Evolutionary conservation across 805 yeast species (phyloP), one percentile per base, ranked within the genome.

Genomic region (Scheffersomyces lignosus): DNA sequence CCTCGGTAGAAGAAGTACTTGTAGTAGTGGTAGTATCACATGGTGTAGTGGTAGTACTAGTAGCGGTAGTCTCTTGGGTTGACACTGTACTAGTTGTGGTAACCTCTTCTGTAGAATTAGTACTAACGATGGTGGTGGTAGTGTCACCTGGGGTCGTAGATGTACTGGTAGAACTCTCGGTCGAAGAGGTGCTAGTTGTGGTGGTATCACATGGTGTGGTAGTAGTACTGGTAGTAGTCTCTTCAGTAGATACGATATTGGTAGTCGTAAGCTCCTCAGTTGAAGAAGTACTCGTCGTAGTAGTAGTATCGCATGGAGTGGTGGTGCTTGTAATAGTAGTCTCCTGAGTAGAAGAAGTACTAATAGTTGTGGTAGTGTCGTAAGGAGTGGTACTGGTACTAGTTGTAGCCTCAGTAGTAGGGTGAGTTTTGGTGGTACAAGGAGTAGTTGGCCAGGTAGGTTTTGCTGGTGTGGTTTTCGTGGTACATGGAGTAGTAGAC

Each of bases 21-120:
- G 24, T 7, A 20, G 24, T 20, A 20, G 9, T 7, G 10, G 24
- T 7, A 7, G 7, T 20, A 7, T 20, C 24, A 20, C 9, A 7
- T 7, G 24, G 10, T 20, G 24, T 20, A 7, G 24, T 20, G 7
- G 24, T 20, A 20, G 24, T 20, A n/a, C n/a, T 12, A 20, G 33
- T 30, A 15, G 24, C 22, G 27, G 18, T 15, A 16, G 31, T 9
- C 23, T 33, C 22, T 4, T 15, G 23, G 25, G 33, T 4, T 3
- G 24, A 14, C 15, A 33, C 26, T 4, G 30, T 25, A 15, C 40
- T 27, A 25, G 38, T 26, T 23, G 45, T 34, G 22, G 42, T 34
- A 23, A 31, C 20, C 5, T n/a, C 26, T 16, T 27, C 18, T 20
- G 30, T 18, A 16, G 18, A 15, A 8, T 31, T 27, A 18, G 37